Conservation (phyloP, 208 protist species). For the Strigomonas galati region DNA sequence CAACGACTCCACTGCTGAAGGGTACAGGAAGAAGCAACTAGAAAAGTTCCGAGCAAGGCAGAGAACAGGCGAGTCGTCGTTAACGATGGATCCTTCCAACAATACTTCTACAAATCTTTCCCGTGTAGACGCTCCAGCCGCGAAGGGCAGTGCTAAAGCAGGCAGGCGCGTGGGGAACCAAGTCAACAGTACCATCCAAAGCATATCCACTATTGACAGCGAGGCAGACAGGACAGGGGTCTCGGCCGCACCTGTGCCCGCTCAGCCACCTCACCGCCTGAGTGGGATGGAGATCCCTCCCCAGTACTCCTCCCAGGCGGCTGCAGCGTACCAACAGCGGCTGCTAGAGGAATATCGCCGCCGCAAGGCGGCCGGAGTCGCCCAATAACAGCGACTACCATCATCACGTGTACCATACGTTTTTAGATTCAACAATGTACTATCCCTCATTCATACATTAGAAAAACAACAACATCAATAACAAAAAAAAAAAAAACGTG, state of each 20-base stretch:
- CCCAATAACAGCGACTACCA: not conserved
- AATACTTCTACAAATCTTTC: not conserved
- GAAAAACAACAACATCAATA: slow-evolving; percentile 8
- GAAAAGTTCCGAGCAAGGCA: slow-evolving; percentile 52
- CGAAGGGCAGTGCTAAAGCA: not conserved
- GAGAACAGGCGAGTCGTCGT: slow-evolving; percentile 12
- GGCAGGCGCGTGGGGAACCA: not conserved
- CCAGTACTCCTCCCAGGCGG: slow-evolving; percentile 72
- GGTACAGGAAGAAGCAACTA: slow-evolving; percentile 69
- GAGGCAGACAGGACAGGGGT: not conserved
- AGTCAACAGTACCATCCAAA: not conserved
- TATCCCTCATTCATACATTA: not conserved
- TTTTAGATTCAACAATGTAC: not conserved
- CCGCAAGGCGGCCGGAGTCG: slow-evolving; percentile 19
- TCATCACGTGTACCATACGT: not conserved
- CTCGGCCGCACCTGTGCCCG: not conserved
- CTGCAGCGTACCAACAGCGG: slow-evolving; percentile 76
- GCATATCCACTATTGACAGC: not conserved
- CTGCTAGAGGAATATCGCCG: slow-evolving; percentile 75
- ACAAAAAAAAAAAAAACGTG: slow-evolving; percentile 1
- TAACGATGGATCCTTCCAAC: not conserved
- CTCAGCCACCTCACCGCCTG: not conserved
- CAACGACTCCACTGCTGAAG: slow-evolving; percentile 59
- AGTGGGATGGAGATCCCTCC: slow-evolving; percentile 35
- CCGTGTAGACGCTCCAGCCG: not conserved